Evolutionary conservation across 176 grass and related monocot species (phyloP).

Genomic region (Phragmites australis): DNA sequence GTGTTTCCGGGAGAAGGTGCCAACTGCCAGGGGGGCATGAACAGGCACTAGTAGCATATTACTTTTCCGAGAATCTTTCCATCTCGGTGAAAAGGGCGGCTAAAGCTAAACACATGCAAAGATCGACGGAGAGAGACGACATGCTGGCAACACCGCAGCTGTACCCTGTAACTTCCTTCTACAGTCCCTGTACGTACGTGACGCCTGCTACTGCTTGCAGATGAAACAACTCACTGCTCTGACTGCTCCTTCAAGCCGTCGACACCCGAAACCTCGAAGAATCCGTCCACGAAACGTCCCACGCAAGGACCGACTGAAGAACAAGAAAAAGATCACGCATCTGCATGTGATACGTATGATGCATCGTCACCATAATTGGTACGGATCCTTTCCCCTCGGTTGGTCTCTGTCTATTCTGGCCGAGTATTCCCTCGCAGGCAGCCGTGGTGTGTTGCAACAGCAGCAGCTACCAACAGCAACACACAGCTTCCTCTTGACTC

Average conservation of each 20-base stretch:
- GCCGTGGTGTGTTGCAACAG: background rate
- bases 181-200: constrained; percentile 31
- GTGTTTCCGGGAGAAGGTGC: background rate
- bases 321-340: background rate
- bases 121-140: constrained; percentile 19
- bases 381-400: background rate
- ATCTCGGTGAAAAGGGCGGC: constrained; percentile 35
- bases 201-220: constrained; percentile 34
- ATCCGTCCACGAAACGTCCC: constrained; percentile 23
- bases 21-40: background rate
- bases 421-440: constrained; percentile 5
- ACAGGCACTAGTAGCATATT: constrained; percentile 16
- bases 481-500: constrained; percentile 49
- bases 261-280: background rate
- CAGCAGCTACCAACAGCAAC: constrained; percentile 19
- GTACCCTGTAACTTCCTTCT: constrained; percentile 38
- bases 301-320: background rate
- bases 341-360: constrained; percentile 38
- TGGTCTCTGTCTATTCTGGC: constrained; percentile 9
- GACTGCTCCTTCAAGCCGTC: constrained; percentile 3
- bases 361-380: background rate
- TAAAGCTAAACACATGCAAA: constrained; percentile 31
- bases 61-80: constrained; percentile 46
- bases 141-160: constrained; percentile 19
- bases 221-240: constrained; percentile 41